Conservation (phyloP, 1,284 basidiomycete genomes). For the Ustilago esculenta region DNA sequence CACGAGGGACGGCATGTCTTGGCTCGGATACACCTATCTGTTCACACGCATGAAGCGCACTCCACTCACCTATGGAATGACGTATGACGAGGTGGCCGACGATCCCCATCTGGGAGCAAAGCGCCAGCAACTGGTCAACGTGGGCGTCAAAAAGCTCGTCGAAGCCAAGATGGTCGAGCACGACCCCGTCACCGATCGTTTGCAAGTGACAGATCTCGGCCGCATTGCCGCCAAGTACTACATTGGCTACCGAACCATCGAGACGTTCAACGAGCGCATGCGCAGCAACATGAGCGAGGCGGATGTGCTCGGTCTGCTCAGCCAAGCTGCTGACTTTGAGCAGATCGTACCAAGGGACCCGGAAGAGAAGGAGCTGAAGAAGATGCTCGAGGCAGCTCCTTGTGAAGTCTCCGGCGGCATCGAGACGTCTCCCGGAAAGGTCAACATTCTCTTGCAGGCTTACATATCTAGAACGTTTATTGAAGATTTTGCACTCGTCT, state of each 20-base stretch:
- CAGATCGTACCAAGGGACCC: constrained; percentile 93
- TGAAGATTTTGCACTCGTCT: constrained; percentile 96
- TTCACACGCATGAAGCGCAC: constrained; percentile 95
- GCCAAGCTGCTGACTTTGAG: constrained; percentile 93
- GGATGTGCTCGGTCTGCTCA: constrained; percentile 85
- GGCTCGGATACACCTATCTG: constrained; percentile 97
- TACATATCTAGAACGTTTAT: constrained; percentile 83
- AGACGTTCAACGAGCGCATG: constrained; percentile 87
- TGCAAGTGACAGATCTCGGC: constrained; percentile 86
- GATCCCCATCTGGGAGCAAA: constrained; percentile 82
- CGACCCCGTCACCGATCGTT: constrained; percentile 74
- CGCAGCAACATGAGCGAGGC: constrained; percentile 89
- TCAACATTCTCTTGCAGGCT: constrained; percentile 93
- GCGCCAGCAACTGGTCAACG: constrained; percentile 77
- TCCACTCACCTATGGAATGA: constrained; percentile 87
- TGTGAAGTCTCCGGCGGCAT: constrained; percentile 74
- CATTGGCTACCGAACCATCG: constrained; percentile 85
- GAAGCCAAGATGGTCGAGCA: constrained; percentile 84
- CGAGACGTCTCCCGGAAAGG: constrained; percentile 85
- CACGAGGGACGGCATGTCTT: constrained; percentile 85
- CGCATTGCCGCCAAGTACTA: constrained; percentile 97
- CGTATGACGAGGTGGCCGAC: constrained; percentile 76
- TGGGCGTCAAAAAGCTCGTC: constrained; percentile 79
- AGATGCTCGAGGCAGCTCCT: constrained; percentile 73
- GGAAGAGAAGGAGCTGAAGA: constrained; percentile 84